These are phyloP conservation scores for Magnusiomyces suaveolens DNA, from an alignment of 1,139 yeast genomes.

Conservation along the genomic window DNA sequence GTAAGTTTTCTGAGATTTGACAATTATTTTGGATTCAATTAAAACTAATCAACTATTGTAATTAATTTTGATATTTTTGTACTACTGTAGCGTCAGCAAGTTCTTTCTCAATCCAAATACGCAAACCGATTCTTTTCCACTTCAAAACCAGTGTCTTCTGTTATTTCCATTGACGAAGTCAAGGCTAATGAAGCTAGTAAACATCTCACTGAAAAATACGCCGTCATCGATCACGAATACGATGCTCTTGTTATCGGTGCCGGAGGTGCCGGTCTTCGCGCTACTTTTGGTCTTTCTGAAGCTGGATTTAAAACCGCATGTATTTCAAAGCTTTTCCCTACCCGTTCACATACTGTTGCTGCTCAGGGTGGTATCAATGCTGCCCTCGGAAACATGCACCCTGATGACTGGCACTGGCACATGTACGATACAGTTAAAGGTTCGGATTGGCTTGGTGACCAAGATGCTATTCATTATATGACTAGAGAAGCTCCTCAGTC, in stretches of 20 bases:
- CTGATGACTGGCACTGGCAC: constrained; percentile 99
- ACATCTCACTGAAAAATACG: constrained; percentile 55
- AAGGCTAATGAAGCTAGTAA: constrained; percentile 34
- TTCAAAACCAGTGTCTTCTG: constrained; percentile 22
- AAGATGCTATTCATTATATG: constrained; percentile 98
- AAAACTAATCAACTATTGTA: not conserved
- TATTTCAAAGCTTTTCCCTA: constrained; percentile 92
- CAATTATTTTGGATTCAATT: not conserved
- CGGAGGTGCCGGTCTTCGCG: constrained; percentile 98
- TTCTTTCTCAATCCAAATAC: not conserved
- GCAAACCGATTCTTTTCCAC: constrained; percentile 22
- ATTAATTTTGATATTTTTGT: not conserved
- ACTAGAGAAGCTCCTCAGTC: constrained; percentile 96
- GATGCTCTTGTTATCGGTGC: constrained; percentile 98
- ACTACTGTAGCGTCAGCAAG: not conserved
- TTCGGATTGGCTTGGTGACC: constrained; percentile 99
- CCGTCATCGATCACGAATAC: constrained; percentile 88
- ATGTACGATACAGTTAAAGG: constrained; percentile 99
- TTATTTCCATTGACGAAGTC: constrained; percentile 25
- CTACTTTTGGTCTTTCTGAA: constrained; percentile 94
- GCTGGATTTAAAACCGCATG: constrained; percentile 98
- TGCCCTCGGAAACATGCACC: constrained; percentile 92
- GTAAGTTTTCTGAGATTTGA: not conserved
- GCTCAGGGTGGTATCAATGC: constrained; percentile 99
- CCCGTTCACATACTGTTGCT: constrained; percentile 97